A percentile compares a stretch with the other conserved stretches of the same genome.
phyloP scores from a whole-genome alignment of 805 yeast genomes.

The Wickerhamomyces hampshirensis region DNA sequence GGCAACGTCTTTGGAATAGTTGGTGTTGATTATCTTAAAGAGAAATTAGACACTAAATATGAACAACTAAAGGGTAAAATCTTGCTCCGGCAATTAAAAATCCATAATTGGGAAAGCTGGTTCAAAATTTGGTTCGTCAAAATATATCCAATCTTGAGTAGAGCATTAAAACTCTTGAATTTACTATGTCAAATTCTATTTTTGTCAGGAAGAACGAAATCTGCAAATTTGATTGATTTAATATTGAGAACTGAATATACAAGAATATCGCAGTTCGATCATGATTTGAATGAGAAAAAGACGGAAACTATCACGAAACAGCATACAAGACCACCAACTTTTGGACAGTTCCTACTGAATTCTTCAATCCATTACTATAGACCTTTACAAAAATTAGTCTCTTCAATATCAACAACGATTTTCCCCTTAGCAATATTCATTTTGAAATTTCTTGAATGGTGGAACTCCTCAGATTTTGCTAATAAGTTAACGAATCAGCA shows the following conservation, averaged over 20 bases:
- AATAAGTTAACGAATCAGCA: constrained; percentile 42
- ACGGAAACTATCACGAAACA: constrained; percentile 1
- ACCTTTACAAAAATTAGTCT: constrained; percentile 15
- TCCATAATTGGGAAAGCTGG: constrained; percentile 13
- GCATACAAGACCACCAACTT: constrained; percentile 21
- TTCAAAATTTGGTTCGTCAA: constrained; percentile 42
- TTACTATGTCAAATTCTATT: constrained; percentile 58
- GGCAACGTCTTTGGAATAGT: constrained; percentile 57
- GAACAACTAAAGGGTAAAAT: constrained; percentile 60
- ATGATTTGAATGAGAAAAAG: constrained; percentile 18
- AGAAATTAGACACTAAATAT: constrained; percentile 59
- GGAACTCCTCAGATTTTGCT: constrained; percentile 75
- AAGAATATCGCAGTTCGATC: constrained; percentile 26
- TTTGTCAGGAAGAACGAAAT: constrained; percentile 59
- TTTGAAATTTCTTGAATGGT: constrained; percentile 88
- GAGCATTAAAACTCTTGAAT: constrained; percentile 42
- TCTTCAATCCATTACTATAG: constrained; percentile 9
- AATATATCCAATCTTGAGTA: constrained; percentile 55
- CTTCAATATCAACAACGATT: constrained; percentile 31
- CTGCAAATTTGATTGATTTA: constrained; percentile 58
- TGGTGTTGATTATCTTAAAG: constrained; percentile 62
- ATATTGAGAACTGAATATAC: constrained; percentile 62
- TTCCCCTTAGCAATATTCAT: constrained; percentile 81
- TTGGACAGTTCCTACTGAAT: constrained; percentile 19
- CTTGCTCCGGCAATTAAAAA: constrained; percentile 41